Evolutionary conservation across 1,139 yeast genomes (phyloP).

Genomic region (Pichia sp.): DNA sequence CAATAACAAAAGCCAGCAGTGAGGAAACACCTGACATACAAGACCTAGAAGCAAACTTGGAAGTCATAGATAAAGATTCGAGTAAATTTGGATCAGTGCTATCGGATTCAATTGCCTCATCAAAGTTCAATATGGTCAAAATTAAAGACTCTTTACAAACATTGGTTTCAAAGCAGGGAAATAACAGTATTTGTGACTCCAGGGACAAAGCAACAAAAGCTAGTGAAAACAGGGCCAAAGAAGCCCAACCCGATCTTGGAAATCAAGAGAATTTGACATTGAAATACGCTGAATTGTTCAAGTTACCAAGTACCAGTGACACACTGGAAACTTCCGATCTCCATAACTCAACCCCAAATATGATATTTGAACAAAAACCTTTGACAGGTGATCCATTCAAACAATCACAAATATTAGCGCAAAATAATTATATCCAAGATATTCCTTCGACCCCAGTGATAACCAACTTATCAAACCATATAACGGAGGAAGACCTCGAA

Average conservation of each 20-base stretch:
- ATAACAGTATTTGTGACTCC: neutral
- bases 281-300: conserved; percentile 3
- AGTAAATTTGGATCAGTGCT: neutral
- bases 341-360: conserved; percentile 4
- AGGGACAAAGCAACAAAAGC: neutral
- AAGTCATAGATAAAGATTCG: neutral
- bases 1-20: neutral
- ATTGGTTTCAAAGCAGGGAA: conserved; percentile 4
- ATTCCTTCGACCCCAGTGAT: neutral
- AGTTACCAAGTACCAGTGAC: neutral
- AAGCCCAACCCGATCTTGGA: too few species aligned
- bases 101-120: neutral
- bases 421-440: too few species aligned
- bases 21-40: neutral
- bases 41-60: neutral
- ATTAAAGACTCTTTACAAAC: conserved; percentile 13
- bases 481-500: conserved; percentile 1
- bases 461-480: neutral
- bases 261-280: neutral
- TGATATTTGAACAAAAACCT: neutral
- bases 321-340: conserved; percentile 5
- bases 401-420: neutral
- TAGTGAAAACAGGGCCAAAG: neutral
- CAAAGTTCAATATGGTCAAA: neutral
- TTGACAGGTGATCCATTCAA: neutral